These are phyloP conservation scores for Amanita jacksonii DNA, from an alignment of 768 basidiomycete genomes.

Conservation along the genomic window DNA sequence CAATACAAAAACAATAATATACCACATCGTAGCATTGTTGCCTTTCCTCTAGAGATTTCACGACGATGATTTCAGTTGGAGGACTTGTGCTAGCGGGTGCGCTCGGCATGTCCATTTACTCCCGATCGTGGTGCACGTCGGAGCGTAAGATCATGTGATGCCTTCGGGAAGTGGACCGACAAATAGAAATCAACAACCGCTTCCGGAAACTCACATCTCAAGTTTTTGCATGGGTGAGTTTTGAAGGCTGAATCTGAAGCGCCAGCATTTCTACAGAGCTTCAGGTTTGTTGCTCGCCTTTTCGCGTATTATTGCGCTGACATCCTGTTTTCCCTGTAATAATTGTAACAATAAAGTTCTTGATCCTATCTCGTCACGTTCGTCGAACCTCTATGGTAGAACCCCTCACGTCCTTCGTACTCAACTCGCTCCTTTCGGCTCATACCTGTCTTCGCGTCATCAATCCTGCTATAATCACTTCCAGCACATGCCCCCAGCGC, in stretches of 20 bases:
- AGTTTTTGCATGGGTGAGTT: neutral
- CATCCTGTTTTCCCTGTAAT: no score
- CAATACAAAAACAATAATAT: constrained; percentile 1
- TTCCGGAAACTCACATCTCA: neutral
- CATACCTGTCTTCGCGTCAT: constrained; percentile 20
- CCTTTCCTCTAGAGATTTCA: constrained; percentile 36
- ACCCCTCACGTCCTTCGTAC: constrained; percentile 46
- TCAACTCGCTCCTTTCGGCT: constrained; percentile 35
- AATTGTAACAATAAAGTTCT: neutral
- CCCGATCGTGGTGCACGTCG: no score
- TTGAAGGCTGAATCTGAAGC: neutral
- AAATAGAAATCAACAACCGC: constrained; percentile 7
- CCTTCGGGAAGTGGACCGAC: neutral
- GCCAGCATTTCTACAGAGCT: no score
- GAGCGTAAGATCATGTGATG: constrained; percentile 7
- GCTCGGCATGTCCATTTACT: no score
- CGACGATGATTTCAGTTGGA: constrained; percentile 51
- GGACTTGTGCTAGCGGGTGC: no score
- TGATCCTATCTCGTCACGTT: constrained; percentile 2
- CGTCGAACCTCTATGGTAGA: constrained; percentile 41
- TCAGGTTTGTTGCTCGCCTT: no score
- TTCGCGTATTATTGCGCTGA: no score
- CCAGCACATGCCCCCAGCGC: constrained; percentile 7
- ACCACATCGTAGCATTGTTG: constrained; percentile 61
- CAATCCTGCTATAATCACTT: neutral